A percentile compares a stretch with the other conserved stretches of the same genome.
These are phyloP conservation scores for Tulasnella sp. DNA, from an alignment of 768 basidiomycete species.

Conservation along the genomic window DNA sequence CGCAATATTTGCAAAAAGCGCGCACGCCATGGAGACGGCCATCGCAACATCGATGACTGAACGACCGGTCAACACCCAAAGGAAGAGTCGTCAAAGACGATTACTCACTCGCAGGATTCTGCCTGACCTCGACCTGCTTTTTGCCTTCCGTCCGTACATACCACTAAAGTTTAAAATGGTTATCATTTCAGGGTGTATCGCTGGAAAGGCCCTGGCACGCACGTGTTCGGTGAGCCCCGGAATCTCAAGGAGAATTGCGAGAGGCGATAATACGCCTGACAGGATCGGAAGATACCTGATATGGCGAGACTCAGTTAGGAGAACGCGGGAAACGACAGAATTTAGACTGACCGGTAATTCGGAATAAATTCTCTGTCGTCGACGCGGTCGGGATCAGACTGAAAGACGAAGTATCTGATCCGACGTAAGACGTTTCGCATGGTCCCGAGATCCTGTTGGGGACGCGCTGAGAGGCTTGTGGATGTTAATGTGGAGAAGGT, in stretches of 20 bases:
- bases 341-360: constrained; percentile 53
- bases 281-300: constrained; percentile 18
- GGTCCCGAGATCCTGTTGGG: too few relatives aligned
- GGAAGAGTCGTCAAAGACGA: neutral
- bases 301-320: neutral
- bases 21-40: constrained; percentile 54
- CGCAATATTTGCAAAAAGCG: constrained; percentile 51
- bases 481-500: too few relatives aligned
- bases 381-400: constrained; percentile 6
- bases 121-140: constrained; percentile 34
- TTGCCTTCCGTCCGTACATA: constrained; percentile 40
- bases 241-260: constrained; percentile 70
- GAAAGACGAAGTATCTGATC: constrained; percentile 16
- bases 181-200: neutral
- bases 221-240: constrained; percentile 66
- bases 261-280: constrained; percentile 25
- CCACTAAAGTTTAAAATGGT: constrained; percentile 19
- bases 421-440: neutral
- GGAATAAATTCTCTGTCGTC: constrained; percentile 31
- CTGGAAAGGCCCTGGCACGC: constrained; percentile 21
- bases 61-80: neutral
- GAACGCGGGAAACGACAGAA: constrained; percentile 48
- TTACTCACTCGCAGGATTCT: constrained; percentile 34
- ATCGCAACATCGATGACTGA: constrained; percentile 46
- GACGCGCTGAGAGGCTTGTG: too few relatives aligned